Evolutionary conservation across 2,329 filamentous ascomycete genomes (phyloP).

Genomic region (Tympanopsis confertula): DNA sequence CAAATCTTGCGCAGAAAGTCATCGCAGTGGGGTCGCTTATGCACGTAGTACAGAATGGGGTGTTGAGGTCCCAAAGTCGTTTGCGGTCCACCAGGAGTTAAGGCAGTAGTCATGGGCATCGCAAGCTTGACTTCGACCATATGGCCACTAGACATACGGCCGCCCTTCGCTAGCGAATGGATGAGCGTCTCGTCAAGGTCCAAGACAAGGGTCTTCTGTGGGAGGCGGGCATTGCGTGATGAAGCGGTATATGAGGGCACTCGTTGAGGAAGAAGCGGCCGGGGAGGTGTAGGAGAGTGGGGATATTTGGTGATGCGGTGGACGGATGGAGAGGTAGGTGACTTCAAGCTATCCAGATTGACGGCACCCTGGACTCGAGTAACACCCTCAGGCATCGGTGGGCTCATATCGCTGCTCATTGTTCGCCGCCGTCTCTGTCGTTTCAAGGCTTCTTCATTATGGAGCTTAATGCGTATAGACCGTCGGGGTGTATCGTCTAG

Average conservation of each 20-base stretch:
- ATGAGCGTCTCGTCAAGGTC: conserved; percentile 69
- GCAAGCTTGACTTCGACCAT: conserved; percentile 62
- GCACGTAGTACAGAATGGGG: conserved; percentile 67
- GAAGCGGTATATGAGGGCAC: conserved; percentile 52
- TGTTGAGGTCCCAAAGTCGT: conserved; percentile 53
- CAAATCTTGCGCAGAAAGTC: conserved; percentile 64
- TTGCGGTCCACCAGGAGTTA: conserved; percentile 32
- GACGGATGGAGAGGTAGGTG: conserved; percentile 48
- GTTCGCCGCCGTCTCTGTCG: conserved; percentile 29
- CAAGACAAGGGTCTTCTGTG: conserved; percentile 61
- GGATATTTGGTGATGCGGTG: conserved; percentile 55
- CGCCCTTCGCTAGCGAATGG: conserved; percentile 64
- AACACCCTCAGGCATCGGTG: neutral
- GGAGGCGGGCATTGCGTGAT: conserved; percentile 20
- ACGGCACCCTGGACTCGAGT: conserved; percentile 10
- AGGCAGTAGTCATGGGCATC: conserved; percentile 26
- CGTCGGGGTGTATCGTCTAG: conserved; percentile 44
- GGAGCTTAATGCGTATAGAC: conserved; percentile 61
- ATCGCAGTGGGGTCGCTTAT: conserved; percentile 65
- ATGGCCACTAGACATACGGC: conserved; percentile 65
- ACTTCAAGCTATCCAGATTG: conserved; percentile 51
- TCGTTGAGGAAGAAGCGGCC: conserved; percentile 55
- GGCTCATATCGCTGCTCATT: conserved; percentile 5
- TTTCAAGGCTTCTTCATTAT: conserved; percentile 47
- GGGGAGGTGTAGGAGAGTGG: conserved; percentile 54